Evolutionary conservation across 306 rosid species (phyloP), one percentile per base, ranked within the genome.

Genomic region (Quillaja saponaria): DNA sequence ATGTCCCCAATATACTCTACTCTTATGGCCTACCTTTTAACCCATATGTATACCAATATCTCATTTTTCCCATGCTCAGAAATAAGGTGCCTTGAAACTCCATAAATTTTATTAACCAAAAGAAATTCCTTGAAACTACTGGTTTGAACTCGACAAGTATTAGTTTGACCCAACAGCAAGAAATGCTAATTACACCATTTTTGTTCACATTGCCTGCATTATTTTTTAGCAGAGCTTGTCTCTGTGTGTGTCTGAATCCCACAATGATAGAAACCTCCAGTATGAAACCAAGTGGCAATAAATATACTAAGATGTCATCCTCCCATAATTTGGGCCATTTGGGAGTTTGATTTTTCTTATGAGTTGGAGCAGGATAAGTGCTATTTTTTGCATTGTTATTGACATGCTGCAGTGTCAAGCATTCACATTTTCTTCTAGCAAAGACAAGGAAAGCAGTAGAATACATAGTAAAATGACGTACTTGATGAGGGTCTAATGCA

Each of bases 361-460:
- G 61, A 66, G 61, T 61, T 75, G 84, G 72, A 69, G 62, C 64
- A 67, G 51, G 76, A 51, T 59, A 58, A 77, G 89, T 83, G 85
- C 83, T 67, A 49, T 84, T 79, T 84, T 63, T 31, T 54, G 38
- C 44, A 34, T 66, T 17, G 45, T 72, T 59, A 60, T 47, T 67
- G 39, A 72, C 48, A 61, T 54, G 64, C 46, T 39, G 41, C 71
- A 47, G 51, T 34, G 38, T 65, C 49, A 52, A 60, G 60, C 72
- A 49, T 67, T 75, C 67, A 71, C 51, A 15, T 19, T 62, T 41
- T 19, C 62, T 71, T 67, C 40, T 52, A 15, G 17, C 47, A 42
- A 8, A 17, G 15, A 16, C 49, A 13, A 37, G 10, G 13, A 40
- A 47, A 35, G 1, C 37, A 49, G 18, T 44, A 37, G 45, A 61